A percentile compares a stretch with the other conserved stretches of the same genome.
Evolutionary conservation across 305 asterid genomes (phyloP).

Genomic region (Coffea humblotiana): DNA sequence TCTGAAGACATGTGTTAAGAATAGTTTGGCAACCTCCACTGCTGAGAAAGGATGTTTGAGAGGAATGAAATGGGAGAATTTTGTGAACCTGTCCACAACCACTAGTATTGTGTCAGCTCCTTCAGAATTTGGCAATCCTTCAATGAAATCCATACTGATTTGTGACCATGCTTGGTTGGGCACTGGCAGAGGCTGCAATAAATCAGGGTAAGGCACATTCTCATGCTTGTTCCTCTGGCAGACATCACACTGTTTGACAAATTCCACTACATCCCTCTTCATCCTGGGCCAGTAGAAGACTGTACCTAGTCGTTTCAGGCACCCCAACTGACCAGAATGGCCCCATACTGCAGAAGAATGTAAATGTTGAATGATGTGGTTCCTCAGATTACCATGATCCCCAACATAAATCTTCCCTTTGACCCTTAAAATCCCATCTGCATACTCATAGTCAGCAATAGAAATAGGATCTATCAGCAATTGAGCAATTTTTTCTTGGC

Average conservation of each 20-base stretch:
- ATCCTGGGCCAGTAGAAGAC: background rate
- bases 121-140: background rate
- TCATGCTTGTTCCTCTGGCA: background rate
- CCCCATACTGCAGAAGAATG: no score
- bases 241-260: no score
- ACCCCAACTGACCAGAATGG: background rate
- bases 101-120: background rate
- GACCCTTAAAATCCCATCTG: no score
- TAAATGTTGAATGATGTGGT: no score
- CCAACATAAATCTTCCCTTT: no score
- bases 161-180: background rate
- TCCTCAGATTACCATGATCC: no score
- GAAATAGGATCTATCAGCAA: background rate
- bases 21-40: fast-evolving
- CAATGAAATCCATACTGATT: background rate
- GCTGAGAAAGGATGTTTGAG: background rate
- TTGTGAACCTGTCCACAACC: background rate
- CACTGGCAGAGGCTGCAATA: background rate
- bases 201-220: background rate
- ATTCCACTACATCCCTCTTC: no score
- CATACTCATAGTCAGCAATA: fast-evolving
- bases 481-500: background rate
- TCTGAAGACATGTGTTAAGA: background rate
- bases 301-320: no score
- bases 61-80: background rate